Conservation (phyloP, 257 asterid species). For the Plectranthus barbatus region DNA sequence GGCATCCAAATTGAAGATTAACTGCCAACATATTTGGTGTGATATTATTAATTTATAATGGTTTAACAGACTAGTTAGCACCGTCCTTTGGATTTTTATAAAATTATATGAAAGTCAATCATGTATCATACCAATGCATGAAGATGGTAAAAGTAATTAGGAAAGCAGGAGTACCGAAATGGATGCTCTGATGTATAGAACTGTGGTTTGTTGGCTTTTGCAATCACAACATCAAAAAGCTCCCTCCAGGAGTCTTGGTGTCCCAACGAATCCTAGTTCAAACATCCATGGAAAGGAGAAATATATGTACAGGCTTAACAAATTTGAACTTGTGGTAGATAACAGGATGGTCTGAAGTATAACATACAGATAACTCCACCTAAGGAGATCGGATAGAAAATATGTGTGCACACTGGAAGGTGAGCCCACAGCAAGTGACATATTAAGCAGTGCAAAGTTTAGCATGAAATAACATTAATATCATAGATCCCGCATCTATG, state of each 20-base stretch:
- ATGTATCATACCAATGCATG: background rate
- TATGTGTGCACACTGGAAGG: background rate
- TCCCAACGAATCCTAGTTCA: constrained; percentile 65
- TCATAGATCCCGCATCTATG: background rate
- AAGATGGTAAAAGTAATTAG: constrained; percentile 5
- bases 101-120: background rate
- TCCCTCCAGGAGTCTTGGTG: constrained; percentile 88
- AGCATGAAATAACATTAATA: background rate
- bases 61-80: background rate
- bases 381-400: background rate
- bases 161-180: constrained; percentile 54
- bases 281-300: background rate
- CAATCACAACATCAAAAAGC: constrained; percentile 93
- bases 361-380: constrained; percentile 4
- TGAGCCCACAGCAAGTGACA: background rate
- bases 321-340: background rate
- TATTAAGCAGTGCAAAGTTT: background rate
- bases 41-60: background rate
- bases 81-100: background rate
- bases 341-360: background rate
- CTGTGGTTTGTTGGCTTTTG: constrained; percentile 94
- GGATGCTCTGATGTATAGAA: constrained; percentile 97
- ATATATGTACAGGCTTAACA: background rate
- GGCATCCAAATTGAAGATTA: constrained; percentile 1
- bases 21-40: background rate